Evolutionary conservation across 768 basidiomycete genomes (phyloP).

Genomic region (Rhodotorula sphaerocarpa): DNA sequence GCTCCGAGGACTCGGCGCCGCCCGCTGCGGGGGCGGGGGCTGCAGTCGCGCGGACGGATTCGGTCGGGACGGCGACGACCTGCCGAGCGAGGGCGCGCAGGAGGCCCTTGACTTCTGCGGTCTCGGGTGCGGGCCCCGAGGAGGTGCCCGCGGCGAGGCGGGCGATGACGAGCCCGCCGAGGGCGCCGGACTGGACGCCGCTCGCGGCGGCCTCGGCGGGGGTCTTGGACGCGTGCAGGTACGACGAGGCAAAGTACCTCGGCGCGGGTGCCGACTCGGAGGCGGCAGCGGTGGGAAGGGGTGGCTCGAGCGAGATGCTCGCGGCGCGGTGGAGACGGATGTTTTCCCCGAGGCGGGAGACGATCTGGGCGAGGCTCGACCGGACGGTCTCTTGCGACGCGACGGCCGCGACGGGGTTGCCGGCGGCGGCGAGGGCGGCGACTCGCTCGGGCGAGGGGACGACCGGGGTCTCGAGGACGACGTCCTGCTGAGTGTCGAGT

Average conservation of each 20-base stretch:
- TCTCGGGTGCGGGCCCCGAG: conserved; percentile 1
- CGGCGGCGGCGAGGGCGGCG: conserved; percentile 5
- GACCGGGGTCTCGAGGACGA: conserved; percentile 29
- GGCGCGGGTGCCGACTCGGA: conserved; percentile 1
- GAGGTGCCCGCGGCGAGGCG: conserved; percentile 44
- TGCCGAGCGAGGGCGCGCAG: conserved; percentile 74
- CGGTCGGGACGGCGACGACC: conserved; percentile 71
- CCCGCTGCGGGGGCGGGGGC: conserved; percentile 18
- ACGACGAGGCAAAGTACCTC: conserved; percentile 33
- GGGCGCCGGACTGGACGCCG: conserved; percentile 47
- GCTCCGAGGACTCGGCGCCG: conserved; percentile 43
- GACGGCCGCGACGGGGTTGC: neutral
- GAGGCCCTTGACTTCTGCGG: conserved; percentile 50
- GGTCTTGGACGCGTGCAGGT: conserved; percentile 49
- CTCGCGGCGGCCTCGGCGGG: conserved; percentile 57
- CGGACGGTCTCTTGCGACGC: conserved; percentile 15
- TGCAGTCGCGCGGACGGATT: conserved; percentile 35
- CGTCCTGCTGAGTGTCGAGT: conserved; percentile 10
- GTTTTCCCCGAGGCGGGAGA: conserved; percentile 43
- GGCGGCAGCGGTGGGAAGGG: neutral
- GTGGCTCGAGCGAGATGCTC: conserved; percentile 41
- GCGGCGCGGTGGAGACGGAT: conserved; percentile 43
- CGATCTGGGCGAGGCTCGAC: conserved; percentile 28
- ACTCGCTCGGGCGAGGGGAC: conserved; percentile 24
- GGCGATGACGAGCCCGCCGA: conserved; percentile 49